A percentile compares a stretch with the other conserved stretches of the same genome.
Conservation (phyloP, 2,329 filamentous ascomycete species). For the Claviceps pusilla region DNA sequence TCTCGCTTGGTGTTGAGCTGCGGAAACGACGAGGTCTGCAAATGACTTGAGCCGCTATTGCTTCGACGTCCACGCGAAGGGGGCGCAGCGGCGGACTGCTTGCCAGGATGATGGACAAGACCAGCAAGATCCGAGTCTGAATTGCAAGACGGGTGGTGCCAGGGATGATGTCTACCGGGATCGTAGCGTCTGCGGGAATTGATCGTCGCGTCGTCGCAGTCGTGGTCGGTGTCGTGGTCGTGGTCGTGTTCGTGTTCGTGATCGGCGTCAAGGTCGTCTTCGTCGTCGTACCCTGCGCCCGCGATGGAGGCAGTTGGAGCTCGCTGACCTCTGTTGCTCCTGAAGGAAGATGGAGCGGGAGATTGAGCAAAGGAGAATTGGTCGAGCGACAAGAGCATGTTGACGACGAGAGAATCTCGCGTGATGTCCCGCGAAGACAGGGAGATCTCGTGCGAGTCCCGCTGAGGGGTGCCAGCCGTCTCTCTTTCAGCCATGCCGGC, state of each 20-base stretch:
- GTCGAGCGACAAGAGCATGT: conserved; percentile 88
- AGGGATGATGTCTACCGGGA: conserved; percentile 7
- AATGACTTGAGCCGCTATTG: conserved; percentile 67
- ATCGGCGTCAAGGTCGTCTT: background rate
- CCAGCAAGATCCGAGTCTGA: conserved; percentile 40
- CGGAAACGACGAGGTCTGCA: conserved; percentile 37
- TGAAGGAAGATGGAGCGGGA: conserved; percentile 3
- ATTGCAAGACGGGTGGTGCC: conserved; percentile 39
- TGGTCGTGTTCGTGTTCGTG: conserved; percentile 1
- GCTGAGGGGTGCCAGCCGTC: conserved; percentile 15
- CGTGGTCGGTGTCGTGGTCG: conserved; percentile 5
- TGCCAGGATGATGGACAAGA: conserved; percentile 32
- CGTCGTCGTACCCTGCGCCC: no score
- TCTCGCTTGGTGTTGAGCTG: conserved; percentile 50
- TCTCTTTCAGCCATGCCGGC: conserved; percentile 14
- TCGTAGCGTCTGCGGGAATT: conserved; percentile 1
- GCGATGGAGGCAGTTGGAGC: conserved; percentile 11
- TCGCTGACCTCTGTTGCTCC: conserved; percentile 5
- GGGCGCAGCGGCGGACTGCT: background rate
- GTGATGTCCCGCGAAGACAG: conserved; percentile 62
- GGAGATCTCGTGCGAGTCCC: conserved; percentile 75
- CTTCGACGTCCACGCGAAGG: conserved; percentile 50
- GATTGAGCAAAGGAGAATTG: conserved; percentile 50
- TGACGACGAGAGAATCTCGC: conserved; percentile 83
- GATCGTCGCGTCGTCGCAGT: conserved; percentile 5